Conservation (phyloP, 305 asterid species). For the Fraxinus velutina region DNA sequence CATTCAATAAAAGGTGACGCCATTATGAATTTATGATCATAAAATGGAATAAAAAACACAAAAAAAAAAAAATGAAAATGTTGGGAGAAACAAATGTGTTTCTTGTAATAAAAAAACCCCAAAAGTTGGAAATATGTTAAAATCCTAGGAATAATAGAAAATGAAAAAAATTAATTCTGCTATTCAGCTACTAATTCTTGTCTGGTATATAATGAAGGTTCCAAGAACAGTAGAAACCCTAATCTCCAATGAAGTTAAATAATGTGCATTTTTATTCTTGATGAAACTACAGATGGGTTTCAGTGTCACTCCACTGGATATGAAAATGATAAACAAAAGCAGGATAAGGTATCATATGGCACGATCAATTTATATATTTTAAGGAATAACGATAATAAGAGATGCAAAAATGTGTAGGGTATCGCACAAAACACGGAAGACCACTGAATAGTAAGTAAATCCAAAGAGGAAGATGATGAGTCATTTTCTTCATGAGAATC, state of each 20-base stretch:
- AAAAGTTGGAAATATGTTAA: not conserved
- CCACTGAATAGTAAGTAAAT: slow-evolving; percentile 16
- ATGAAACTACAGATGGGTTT: not conserved
- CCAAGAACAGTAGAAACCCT: slow-evolving; percentile 21
- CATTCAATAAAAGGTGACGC: not conserved
- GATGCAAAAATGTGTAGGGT: not conserved
- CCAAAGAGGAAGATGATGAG: slow-evolving; percentile 46
- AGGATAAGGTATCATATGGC: not conserved
- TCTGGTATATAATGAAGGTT: not conserved
- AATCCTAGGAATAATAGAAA: not conserved
- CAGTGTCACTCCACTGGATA: not conserved
- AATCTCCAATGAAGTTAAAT: slow-evolving; percentile 1
- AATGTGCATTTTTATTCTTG: not conserved
- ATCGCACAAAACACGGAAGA: slow-evolving; percentile 38
- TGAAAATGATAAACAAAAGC: not conserved
- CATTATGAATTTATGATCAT: not conserved
- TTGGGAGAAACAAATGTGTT: not conserved
- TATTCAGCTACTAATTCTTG: not conserved
- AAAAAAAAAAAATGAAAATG: not conserved
- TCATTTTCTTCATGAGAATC: slow-evolving; percentile 91
- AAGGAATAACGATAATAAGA: not conserved
- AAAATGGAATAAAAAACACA: not conserved
- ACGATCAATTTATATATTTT: not conserved
- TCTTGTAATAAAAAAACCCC: not conserved
- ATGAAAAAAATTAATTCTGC: not conserved